These are phyloP conservation scores for Beauveria rudraprayagi DNA, from an alignment of 2,329 filamentous ascomycete species.

Conservation along the genomic window DNA sequence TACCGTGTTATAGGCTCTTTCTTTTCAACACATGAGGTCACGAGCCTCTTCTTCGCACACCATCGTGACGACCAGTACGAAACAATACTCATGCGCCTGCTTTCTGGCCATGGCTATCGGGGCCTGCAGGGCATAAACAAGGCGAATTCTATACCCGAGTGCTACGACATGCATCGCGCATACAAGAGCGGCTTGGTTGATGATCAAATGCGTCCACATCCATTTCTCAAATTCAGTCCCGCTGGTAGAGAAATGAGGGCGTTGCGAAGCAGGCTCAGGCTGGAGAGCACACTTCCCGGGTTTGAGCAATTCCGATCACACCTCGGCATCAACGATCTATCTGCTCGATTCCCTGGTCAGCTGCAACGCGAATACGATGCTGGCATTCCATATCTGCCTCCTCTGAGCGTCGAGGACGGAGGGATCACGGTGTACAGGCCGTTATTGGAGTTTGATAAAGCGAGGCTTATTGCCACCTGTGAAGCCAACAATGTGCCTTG, in stretches of 20 bases:
- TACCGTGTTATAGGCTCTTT: conserved; percentile 62
- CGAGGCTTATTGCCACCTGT: conserved; percentile 67
- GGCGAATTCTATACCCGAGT: conserved; percentile 71
- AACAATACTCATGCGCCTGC: conserved; percentile 73
- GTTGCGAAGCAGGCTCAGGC: conserved; percentile 22
- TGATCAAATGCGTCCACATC: conserved; percentile 28
- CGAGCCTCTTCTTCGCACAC: conserved; percentile 68
- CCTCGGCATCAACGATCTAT: conserved; percentile 15
- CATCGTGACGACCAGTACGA: conserved; percentile 89
- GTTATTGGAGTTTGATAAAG: conserved; percentile 62
- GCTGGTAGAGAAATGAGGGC: conserved; percentile 21
- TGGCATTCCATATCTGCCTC: conserved; percentile 25
- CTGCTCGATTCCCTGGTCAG: conserved; percentile 22
- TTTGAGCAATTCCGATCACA: conserved; percentile 2
- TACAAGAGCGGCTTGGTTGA: conserved; percentile 55
- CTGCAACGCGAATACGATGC: conserved; percentile 14
- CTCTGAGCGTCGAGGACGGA: conserved; percentile 47
- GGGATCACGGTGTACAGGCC: conserved; percentile 63
- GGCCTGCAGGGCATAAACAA: conserved; percentile 64
- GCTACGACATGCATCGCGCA: conserved; percentile 63
- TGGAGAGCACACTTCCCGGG: conserved; percentile 6
- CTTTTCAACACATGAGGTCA: conserved; percentile 45
- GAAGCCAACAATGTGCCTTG: conserved; percentile 57
- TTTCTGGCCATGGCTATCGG: conserved; percentile 56
- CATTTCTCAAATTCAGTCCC: conserved; percentile 32